phyloP scores from a whole-genome alignment of 2,329 filamentous ascomycete genomes.

The Sclerotinia sclerotiorum region DNA sequence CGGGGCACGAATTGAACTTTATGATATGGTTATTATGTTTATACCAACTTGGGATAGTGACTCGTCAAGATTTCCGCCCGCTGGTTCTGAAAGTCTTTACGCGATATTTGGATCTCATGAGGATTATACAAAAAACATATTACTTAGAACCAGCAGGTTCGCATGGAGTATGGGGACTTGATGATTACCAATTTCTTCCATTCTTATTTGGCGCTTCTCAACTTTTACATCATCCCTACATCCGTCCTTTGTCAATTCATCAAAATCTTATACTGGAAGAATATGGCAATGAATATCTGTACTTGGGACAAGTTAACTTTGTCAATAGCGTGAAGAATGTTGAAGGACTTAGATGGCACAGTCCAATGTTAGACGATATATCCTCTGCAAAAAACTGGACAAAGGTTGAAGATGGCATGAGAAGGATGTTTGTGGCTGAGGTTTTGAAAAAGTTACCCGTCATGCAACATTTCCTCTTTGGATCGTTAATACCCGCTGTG shows the following conservation, averaged over 20 bases:
- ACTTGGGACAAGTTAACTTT: slow-evolving; percentile 88
- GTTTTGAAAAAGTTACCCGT: slow-evolving; percentile 91
- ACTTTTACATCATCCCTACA: slow-evolving; percentile 78
- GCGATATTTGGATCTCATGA: slow-evolving; percentile 84
- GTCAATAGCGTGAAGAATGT: slow-evolving; percentile 97
- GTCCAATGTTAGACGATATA: slow-evolving; percentile 97
- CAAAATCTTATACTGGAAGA: slow-evolving; percentile 86
- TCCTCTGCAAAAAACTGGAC: slow-evolving; percentile 83
- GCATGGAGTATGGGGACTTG: slow-evolving; percentile 95
- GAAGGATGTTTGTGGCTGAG: slow-evolving; percentile 93
- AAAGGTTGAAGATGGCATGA: slow-evolving; percentile 94
- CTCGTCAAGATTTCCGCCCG: slow-evolving; percentile 65
- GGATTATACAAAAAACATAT: slow-evolving; percentile 82
- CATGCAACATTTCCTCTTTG: slow-evolving; percentile 98
- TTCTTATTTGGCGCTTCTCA: slow-evolving; percentile 95
- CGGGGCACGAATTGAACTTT: slow-evolving; percentile 96
- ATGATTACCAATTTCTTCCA: slow-evolving; percentile 95
- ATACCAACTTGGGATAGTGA: slow-evolving; percentile 71
- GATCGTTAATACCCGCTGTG: slow-evolving; percentile 74
- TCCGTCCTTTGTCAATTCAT: slow-evolving; percentile 79
- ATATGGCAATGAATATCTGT: slow-evolving; percentile 78
- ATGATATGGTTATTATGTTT: slow-evolving; percentile 95
- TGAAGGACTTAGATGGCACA: slow-evolving; percentile 92
- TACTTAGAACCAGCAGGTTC: slow-evolving; percentile 96
- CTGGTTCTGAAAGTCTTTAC: slow-evolving; percentile 77